phyloP scores from a whole-genome alignment of 768 basidiomycete species.

The Lactarius quietus region DNA sequence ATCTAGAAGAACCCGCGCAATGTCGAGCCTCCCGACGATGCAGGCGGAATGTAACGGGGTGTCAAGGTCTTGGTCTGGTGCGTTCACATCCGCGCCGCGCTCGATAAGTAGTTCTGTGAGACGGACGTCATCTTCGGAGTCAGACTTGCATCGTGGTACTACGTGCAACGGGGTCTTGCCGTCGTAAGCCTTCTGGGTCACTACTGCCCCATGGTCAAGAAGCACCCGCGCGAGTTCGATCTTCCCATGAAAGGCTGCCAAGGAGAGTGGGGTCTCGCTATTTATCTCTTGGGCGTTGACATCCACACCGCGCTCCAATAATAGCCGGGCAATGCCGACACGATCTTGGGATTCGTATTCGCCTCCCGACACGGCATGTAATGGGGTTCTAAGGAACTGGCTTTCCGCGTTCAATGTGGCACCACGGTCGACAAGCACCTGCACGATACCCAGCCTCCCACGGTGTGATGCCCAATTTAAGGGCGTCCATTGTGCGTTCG shows the following conservation, averaged over 20 bases:
- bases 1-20: not conserved
- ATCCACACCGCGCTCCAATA: not conserved
- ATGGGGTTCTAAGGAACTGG: too few relatives aligned
- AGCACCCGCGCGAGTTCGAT: not conserved
- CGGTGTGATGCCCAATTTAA: not conserved
- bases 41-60: not conserved
- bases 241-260: not conserved
- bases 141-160: not conserved
- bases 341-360: not conserved
- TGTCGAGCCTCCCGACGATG: not conserved
- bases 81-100: not conserved
- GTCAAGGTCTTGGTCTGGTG: not conserved
- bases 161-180: not conserved
- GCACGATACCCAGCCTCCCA: not conserved
- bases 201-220: not conserved
- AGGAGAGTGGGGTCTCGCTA: not conserved
- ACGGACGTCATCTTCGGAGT: not conserved
- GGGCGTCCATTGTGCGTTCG: not conserved
- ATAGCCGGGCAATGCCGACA: not conserved
- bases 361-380: too few relatives aligned
- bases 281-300: not conserved
- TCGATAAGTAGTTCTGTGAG: not conserved
- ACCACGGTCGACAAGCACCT: not conserved
- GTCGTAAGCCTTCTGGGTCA: not conserved
- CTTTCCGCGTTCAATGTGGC: not conserved